phyloP scores from a whole-genome alignment of 1,284 basidiomycete genomes.

The Austropuccinia psidii region DNA sequence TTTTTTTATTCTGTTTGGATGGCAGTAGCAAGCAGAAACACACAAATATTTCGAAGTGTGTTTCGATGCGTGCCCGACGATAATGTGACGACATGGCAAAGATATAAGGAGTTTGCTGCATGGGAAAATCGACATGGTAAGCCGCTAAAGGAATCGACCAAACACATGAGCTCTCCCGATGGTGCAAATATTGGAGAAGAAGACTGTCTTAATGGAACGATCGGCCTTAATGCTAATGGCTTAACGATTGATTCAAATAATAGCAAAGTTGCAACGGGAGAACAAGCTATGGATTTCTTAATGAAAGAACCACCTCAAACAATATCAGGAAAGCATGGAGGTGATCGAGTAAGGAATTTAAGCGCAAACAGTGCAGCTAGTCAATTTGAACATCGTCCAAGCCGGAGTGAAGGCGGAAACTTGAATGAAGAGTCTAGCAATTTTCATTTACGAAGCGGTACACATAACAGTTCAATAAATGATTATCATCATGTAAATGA shows the following conservation, averaged over 20 bases:
- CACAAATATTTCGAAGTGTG: slow-evolving; percentile 84
- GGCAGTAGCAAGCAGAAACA: slow-evolving; percentile 59
- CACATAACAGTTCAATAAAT: no score
- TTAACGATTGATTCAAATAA: not conserved
- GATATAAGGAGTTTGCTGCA: slow-evolving; percentile 70
- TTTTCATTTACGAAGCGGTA: no score
- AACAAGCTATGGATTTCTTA: not conserved
- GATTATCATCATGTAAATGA: no score
- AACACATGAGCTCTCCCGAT: slow-evolving; percentile 55
- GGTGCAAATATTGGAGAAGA: slow-evolving; percentile 56
- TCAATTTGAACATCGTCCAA: no score
- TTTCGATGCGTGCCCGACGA: slow-evolving; percentile 89
- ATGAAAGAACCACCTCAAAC: not conserved
- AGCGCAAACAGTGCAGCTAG: no score
- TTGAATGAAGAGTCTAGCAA: no score
- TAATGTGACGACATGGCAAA: slow-evolving; percentile 82
- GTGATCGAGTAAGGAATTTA: no score
- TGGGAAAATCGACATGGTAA: slow-evolving; percentile 18
- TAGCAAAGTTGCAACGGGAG: not conserved
- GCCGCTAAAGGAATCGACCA: slow-evolving; percentile 13
- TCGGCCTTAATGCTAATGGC: slow-evolving; percentile 36
- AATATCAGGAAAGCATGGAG: no score
- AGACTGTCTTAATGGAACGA: not conserved
- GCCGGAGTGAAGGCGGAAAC: no score
- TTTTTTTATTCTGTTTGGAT: slow-evolving; percentile 89